phyloP scores from a whole-genome alignment of 345 rosid genomes.

The Eucalyptus grandis region DNA sequence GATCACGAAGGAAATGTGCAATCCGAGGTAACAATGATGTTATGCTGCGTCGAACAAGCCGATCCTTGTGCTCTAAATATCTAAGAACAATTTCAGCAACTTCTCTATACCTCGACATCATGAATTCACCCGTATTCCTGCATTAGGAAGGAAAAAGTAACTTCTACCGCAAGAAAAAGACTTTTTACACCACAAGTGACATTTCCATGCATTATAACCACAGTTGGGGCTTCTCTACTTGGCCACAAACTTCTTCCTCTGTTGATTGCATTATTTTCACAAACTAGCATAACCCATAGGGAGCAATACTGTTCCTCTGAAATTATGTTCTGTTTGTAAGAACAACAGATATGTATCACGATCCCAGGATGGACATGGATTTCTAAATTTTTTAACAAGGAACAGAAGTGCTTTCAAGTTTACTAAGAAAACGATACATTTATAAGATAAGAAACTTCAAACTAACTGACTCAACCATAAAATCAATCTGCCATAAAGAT shows the following conservation, averaged over 20 bases:
- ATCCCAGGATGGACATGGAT: background rate
- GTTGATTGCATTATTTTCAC: background rate
- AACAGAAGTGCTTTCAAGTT: background rate
- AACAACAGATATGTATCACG: background rate
- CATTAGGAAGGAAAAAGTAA: background rate
- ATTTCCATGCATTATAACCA: background rate
- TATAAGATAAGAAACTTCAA: background rate
- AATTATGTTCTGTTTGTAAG: background rate
- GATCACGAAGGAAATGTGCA: conserved; percentile 97
- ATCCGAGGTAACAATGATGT: conserved; percentile 96
- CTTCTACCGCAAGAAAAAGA: background rate
- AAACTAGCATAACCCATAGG: background rate
- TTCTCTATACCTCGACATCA: conserved; percentile 99
- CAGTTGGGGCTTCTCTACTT: background rate
- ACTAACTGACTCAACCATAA: background rate
- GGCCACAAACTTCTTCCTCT: background rate
- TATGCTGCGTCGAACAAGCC: conserved; percentile 99
- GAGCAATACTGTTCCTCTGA: background rate
- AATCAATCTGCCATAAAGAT: background rate
- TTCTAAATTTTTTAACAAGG: background rate
- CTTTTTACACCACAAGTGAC: background rate
- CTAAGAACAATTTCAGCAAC: conserved; percentile 97
- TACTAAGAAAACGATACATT: background rate
- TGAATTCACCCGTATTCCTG: conserved; percentile 99
- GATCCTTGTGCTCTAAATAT: conserved; percentile 88